Percentiles rank a stretch among this genome's conserved stretches.
phyloP scores from a whole-genome alignment of 257 asterid species.

The Gynochthodes officinalis region DNA sequence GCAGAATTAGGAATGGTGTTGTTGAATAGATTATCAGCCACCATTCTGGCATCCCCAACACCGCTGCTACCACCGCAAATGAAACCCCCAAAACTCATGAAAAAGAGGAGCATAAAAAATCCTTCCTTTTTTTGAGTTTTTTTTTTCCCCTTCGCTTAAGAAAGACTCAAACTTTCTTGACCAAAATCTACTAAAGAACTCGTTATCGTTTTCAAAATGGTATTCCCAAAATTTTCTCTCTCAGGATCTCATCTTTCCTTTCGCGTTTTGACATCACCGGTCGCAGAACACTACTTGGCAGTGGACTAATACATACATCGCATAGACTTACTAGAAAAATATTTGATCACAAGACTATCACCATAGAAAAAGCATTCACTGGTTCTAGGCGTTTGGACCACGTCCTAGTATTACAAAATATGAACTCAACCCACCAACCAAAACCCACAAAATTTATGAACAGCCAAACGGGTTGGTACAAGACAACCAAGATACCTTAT shows the following conservation, averaged over 20 bases:
- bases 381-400: slow-evolving; percentile 24
- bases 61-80: slow-evolving; percentile 24
- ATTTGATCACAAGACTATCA: slow-evolving; percentile 7
- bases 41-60: slow-evolving; percentile 43
- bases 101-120: background rate
- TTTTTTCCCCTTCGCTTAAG: background rate
- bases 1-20: slow-evolving; percentile 30
- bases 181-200: background rate
- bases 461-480: slow-evolving; percentile 60
- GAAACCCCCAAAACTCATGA: slow-evolving; percentile 62
- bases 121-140: background rate
- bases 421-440: slow-evolving; percentile 58
- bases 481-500: slow-evolving; percentile 58
- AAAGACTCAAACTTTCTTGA: slow-evolving; percentile 7
- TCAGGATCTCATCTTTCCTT: slow-evolving; percentile 29
- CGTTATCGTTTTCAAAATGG: slow-evolving; percentile 18
- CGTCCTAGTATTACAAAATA: slow-evolving; percentile 13
- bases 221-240: slow-evolving; percentile 17
- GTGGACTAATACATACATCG: background rate
- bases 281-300: background rate
- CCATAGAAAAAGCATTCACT: slow-evolving; percentile 30
- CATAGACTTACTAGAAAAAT: background rate
- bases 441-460: slow-evolving; percentile 54
- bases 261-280: slow-evolving; percentile 5
- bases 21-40: slow-evolving; percentile 44